phyloP scores from a whole-genome alignment of 108 stramenopile species.

The Asterionellopsis glacialis region DNA sequence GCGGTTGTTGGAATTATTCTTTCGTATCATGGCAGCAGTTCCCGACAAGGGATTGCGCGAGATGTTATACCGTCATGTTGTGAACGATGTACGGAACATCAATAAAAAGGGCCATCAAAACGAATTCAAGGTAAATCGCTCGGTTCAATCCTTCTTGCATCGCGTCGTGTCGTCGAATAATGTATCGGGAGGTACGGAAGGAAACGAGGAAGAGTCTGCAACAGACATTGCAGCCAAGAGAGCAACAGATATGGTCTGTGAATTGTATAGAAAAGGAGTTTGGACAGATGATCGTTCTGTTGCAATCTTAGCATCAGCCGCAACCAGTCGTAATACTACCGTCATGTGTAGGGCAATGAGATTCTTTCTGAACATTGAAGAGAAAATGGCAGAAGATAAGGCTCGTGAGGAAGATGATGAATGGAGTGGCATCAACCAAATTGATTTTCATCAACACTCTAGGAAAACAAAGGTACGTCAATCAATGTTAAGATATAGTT shows the following conservation, averaged over 20 bases:
- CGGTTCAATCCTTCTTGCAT: slow-evolving; percentile 80
- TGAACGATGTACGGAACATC: slow-evolving; percentile 86
- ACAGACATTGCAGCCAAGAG: slow-evolving; percentile 76
- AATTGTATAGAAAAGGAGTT: slow-evolving; percentile 90
- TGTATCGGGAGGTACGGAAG: neutral
- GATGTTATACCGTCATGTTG: slow-evolving; percentile 83
- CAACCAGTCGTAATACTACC: slow-evolving; percentile 40
- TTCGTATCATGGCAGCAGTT: slow-evolving; percentile 83
- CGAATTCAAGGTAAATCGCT: slow-evolving; percentile 81
- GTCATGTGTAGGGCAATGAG: slow-evolving; percentile 77
- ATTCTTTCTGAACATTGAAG: slow-evolving; percentile 97
- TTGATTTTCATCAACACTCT: slow-evolving; percentile 73
- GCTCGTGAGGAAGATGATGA: slow-evolving; percentile 64
- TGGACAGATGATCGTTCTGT: slow-evolving; percentile 96
- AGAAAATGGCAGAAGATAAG: slow-evolving; percentile 87
- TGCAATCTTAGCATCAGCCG: slow-evolving; percentile 89
- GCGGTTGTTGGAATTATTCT: slow-evolving; percentile 85
- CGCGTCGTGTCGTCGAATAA: slow-evolving; percentile 34
- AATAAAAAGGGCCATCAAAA: slow-evolving; percentile 82
- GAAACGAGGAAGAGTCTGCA: slow-evolving; percentile 40
- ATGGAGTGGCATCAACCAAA: slow-evolving; percentile 56
- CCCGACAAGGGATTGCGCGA: slow-evolving; percentile 87
- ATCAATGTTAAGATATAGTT: too few species aligned
- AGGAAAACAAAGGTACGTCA: slow-evolving; percentile 66
- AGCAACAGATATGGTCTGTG: slow-evolving; percentile 88